Base-by-base conservation (phyloP, 208 protist genomes). In the Crithidia thermophila region DNA sequence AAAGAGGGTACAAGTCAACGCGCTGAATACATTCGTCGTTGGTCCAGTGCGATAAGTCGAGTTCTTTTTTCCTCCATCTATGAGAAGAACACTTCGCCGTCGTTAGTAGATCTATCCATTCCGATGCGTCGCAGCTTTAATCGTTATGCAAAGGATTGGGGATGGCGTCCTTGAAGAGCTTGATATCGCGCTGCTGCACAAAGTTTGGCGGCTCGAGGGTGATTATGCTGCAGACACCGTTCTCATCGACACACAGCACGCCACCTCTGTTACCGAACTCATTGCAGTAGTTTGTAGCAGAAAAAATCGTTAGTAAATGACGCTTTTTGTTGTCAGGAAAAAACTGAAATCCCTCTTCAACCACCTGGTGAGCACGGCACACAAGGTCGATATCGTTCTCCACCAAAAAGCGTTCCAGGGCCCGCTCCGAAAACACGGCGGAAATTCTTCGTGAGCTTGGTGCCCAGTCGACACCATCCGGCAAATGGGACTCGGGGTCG, bases 181-280 rank as follows among this genome's bases (percentile, higher is more conserved):
- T 76, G 27, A 94, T 91, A 39, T 87, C 78, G 13, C 88, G 76
- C 56, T 94, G 84, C 62, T 94, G 88, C 21, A 78, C 63, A 65
- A 90, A 90, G 55, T 87, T 50, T 3, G 85, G 88, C 28, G 94
- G 90, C 49, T 97, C 91, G 6, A 98, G 50, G 0, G 98, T 94
- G 55, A 99, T 93, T 72, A 94, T 81, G 51, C 84, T 90, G 67
- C 98, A 99, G 59, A 98, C 97, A 0, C 99, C 81, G 4, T 95
- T 93, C 43, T 98, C 92, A 63, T 99, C 97, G 0, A 99, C 95
- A 51, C 86, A 93, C 87, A 99, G 95, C 79, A 99, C 96, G 6
- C 98, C 98, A 18, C 98, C 99, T n/a, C 97, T 87, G 72, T 99
- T 99, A 61, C 99, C 98, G 81, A 99, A 99, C 75, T 99, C 98